Evolutionary conservation across 176 grass and related monocot species (phyloP), one percentile per base, ranked within the genome.

Genomic region (Triticum timopheevii): DNA sequence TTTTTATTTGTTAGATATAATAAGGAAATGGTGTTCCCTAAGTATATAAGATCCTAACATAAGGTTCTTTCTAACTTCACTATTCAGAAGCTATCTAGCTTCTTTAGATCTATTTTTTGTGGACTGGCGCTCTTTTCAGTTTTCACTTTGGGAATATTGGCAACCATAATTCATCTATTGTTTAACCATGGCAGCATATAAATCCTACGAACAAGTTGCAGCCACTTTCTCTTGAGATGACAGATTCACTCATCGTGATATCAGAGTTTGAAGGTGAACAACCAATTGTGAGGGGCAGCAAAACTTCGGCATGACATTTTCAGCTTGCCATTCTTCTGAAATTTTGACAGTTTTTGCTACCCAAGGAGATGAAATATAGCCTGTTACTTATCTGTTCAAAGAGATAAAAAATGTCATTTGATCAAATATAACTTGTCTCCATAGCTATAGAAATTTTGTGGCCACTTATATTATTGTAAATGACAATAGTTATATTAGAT

Each of bases 251-350:
- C 47, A 99, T 99, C 61, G 92, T 99, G 47, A 93, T 99, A 82
- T 90, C 97, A 9, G 94, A 99, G 89, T 87, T 96, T 66, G 92
- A 99, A 88, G 90, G 97, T 47, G 89, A 94, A 91, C 88, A 91
- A 17, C 91, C 84, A 64, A 73, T 91, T 62, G 20, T 44, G 63
- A 50, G 42, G 36, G 77, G 69, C 54, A 23, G 2, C 36, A 36
- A 73, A 61, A 68, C 61, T 84, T 76, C 76, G 17, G 17, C 16
- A 84, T 81, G 76, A 58, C 15, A 70, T 64, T 64, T 91, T 63
- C 64, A 82, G 22, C 82, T 71, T 61, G 25, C 2, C 0, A 7
- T 70, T 63, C 52, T 58, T 27, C 61, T 45, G 10, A 27, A 16
- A 33, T 65, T 69, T 71, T 82, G 23, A 6, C 28, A 69, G 16